A percentile compares a stretch with the other conserved stretches of the same genome.
These are phyloP conservation scores for Chlorella sp. DNA, from an alignment of 139 green algal genomes.

Conservation along the genomic window DNA sequence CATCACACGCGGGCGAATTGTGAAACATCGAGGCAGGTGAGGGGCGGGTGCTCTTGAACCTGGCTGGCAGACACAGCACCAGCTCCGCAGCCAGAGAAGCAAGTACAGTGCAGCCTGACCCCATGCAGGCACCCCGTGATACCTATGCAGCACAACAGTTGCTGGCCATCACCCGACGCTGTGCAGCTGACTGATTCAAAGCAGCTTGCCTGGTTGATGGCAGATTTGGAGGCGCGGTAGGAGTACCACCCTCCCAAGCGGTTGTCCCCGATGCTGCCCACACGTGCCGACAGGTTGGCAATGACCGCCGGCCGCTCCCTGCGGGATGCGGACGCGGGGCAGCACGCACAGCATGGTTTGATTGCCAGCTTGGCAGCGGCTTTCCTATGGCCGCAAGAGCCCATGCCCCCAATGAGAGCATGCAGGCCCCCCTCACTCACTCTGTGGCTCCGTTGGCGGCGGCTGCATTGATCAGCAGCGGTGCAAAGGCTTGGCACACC, in stretches of 20 bases:
- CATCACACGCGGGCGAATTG: too few species aligned
- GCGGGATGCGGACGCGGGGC: background rate
- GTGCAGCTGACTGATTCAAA: background rate
- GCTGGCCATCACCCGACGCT: background rate
- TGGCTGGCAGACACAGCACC: too few species aligned
- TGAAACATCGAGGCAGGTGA: too few species aligned
- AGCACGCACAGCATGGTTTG: too few species aligned
- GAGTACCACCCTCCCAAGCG: conserved; percentile 86
- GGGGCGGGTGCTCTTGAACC: too few species aligned
- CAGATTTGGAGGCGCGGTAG: conserved; percentile 79
- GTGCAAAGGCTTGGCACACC: conserved; percentile 65
- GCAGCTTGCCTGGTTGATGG: conserved; percentile 70
- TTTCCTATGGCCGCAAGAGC: background rate
- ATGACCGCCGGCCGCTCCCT: conserved; percentile 66
- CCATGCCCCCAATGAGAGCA: background rate
- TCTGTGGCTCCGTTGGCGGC: conserved; percentile 35
- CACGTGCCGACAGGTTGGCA: conserved; percentile 80
- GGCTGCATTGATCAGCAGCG: conserved; percentile 51
- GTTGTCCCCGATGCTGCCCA: conserved; percentile 82
- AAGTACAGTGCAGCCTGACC: too few species aligned
- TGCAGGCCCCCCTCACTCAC: background rate
- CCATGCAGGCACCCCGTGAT: too few species aligned
- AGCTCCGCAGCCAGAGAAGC: too few species aligned
- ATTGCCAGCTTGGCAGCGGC: background rate
- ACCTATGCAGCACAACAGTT: too few species aligned